Percentiles rank a stretch among this genome's conserved stretches.
Conservation (phyloP, 106 monocot species). For the Allium fistulosum region DNA sequence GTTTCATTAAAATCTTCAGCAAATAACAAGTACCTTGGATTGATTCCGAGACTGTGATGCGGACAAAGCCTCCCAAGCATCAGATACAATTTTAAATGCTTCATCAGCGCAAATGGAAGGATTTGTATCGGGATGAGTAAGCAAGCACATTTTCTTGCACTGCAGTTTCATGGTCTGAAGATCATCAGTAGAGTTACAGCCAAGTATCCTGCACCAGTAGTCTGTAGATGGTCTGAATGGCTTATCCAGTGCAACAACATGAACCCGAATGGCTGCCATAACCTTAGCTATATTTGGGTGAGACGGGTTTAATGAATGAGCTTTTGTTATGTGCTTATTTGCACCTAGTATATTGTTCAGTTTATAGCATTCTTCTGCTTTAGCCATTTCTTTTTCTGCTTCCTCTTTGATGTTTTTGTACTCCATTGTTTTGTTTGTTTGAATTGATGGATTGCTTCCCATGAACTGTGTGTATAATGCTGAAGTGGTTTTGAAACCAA, state of each 20-base stretch:
- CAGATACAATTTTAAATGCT: conserved; percentile 7
- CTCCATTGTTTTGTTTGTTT: background rate
- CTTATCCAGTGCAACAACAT: background rate
- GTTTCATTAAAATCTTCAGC: too few relatives aligned
- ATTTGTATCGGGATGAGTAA: conserved; percentile 16
- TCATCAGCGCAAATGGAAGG: conserved; percentile 2
- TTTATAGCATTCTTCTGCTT: conserved; percentile 3
- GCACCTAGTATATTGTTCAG: conserved; percentile 1
- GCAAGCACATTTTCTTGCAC: conserved; percentile 3
- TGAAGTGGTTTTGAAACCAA: too few relatives aligned
- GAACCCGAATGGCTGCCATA: conserved; percentile 3
- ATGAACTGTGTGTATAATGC: too few relatives aligned
- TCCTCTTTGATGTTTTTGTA: background rate
- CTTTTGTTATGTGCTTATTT: background rate
- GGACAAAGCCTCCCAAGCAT: conserved; percentile 7
- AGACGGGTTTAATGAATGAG: conserved; percentile 7
- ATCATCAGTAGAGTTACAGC: background rate
- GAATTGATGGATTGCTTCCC: too few relatives aligned
- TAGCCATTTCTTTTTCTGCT: conserved; percentile 10
- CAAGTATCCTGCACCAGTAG: conserved; percentile 8
- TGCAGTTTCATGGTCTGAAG: background rate
- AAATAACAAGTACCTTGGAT: too few relatives aligned
- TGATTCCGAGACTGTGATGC: background rate
- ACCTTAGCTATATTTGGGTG: conserved; percentile 3
- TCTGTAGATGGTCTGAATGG: background rate